Conservation (phyloP, 2,329 filamentous ascomycete species). For the Sphaerulina musiva region DNA sequence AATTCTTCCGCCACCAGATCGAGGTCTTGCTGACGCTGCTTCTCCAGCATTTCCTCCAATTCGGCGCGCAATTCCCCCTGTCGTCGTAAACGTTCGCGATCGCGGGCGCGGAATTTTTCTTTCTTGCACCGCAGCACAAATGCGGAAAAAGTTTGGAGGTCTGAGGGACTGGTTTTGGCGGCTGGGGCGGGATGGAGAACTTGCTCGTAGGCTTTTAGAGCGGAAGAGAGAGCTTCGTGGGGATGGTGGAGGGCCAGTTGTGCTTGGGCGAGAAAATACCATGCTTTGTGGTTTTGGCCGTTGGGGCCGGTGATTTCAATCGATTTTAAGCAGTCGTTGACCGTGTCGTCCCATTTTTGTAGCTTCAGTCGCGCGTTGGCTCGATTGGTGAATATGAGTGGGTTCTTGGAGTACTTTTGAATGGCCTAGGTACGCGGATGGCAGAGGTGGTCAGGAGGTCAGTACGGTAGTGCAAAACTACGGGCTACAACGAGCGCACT, state of each 20-base stretch:
- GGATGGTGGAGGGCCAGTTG: conserved; percentile 67
- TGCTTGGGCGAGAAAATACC: conserved; percentile 77
- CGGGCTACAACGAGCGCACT: too few relatives aligned
- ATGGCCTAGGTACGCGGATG: conserved; percentile 50
- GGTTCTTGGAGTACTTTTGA: conserved; percentile 68
- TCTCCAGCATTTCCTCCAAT: conserved; percentile 48
- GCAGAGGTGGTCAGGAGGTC: too few relatives aligned
- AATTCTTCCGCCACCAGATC: conserved; percentile 27
- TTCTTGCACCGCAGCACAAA: conserved; percentile 77
- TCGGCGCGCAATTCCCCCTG: conserved; percentile 55
- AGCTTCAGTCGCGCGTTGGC: conserved; percentile 76
- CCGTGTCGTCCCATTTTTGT: conserved; percentile 63
- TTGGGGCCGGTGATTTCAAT: conserved; percentile 56
- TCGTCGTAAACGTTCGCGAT: conserved; percentile 54
- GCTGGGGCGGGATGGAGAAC: conserved; percentile 50
- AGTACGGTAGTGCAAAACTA: too few relatives aligned
- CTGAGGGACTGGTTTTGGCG: conserved; percentile 40
- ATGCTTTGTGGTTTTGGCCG: conserved; percentile 56
- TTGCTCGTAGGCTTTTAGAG: conserved; percentile 62
- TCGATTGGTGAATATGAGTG: conserved; percentile 80
- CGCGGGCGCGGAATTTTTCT: conserved; percentile 71
- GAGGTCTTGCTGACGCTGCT: conserved; percentile 43
- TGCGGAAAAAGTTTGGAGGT: conserved; percentile 50
- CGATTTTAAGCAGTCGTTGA: conserved; percentile 69
- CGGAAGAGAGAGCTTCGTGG: conserved; percentile 65